Base-by-base conservation (phyloP, 371 early-diverging fungal species). In the Paraphysoderma sedebokerense region DNA sequence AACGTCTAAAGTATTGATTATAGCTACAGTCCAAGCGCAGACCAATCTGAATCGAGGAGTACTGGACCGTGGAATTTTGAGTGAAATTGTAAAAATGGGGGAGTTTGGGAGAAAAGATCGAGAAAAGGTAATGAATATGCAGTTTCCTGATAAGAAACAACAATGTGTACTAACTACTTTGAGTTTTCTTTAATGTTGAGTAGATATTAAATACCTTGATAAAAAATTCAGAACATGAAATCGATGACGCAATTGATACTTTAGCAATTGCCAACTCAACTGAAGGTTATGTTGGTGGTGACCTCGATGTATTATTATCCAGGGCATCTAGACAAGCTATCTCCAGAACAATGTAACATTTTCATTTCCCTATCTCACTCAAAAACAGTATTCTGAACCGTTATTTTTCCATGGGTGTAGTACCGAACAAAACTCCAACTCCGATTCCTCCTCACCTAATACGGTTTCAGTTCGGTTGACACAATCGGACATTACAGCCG, bases 401-500 rank as follows among this genome's bases (percentile, higher is more conserved):
- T 0, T 92, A 84, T 53, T 59, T 81, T 19, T 86, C 92, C 5
- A 74, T 81, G 0, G 92, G 92, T 61, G 61, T 92, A 20, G 65
- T 38, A 51, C 64, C 9, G 61, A 65, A 4, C 29, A 32, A 51
- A 26, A 17, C 51, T 36, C 24, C 51, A 57, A 22, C 46, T 57
- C 27, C 15, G 15, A 37, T 20, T 9, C 6, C 22, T 15, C 35
- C 15, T 4, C 23, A 40, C 24, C 13, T n/a, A 8, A 31, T 20
- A 23, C 8, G 72, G 67, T 8, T 82, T 83, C 0, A 65, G 73
- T 23, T 95, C 92, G 96, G 55, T 72, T 2, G 90, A 89, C 59
- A 87, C 92, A 56, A 92, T 92, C 37, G 82, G 79, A 67, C 48
- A 34, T 37, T 47, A 22, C 8, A n/a, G 17, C n/a, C 11, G 40